A percentile compares a stretch with the other conserved stretches of the same genome.
These are phyloP conservation scores for Dissophora globulifera DNA, from an alignment of 192 early-diverging fungal genomes.

Conservation along the genomic window DNA sequence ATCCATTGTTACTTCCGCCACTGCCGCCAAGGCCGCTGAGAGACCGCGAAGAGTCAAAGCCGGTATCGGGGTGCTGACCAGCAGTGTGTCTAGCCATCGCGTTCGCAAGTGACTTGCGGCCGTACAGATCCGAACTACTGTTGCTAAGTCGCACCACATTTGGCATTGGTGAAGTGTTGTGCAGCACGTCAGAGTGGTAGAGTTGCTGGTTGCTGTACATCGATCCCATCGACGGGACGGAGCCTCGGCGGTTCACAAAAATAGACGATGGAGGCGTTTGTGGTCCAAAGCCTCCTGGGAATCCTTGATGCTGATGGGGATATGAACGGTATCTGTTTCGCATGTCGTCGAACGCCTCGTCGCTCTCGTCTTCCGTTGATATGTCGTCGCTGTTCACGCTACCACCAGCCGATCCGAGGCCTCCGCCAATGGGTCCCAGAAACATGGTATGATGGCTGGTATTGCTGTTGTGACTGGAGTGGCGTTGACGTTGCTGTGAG, in stretches of 20 bases:
- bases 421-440: conserved; percentile 39
- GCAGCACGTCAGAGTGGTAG: conserved; percentile 10
- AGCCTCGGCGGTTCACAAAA: conserved; percentile 30
- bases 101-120: conserved; percentile 37
- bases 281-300: conserved; percentile 3
- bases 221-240: conserved; percentile 49
- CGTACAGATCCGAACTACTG: conserved; percentile 48
- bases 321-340: conserved; percentile 23
- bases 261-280: conserved; percentile 1
- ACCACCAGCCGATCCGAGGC: conserved; percentile 27
- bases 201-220: conserved; percentile 50
- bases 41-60: neutral
- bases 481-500: conserved; percentile 43
- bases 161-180: conserved; percentile 8
- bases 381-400: conserved; percentile 51
- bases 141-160: conserved; percentile 34
- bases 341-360: conserved; percentile 45
- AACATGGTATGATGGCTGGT: conserved; percentile 54
- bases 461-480: conserved; percentile 47
- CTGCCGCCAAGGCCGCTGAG: conserved; percentile 5
- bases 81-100: conserved; percentile 36
- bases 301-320: conserved; percentile 5
- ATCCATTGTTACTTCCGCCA: neutral
- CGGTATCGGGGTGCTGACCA: conserved; percentile 16
- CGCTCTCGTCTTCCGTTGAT: conserved; percentile 48